These are phyloP conservation scores for Phytopythium cucurbitacearum DNA, from an alignment of 352 stramenopile species.

Conservation along the genomic window DNA sequence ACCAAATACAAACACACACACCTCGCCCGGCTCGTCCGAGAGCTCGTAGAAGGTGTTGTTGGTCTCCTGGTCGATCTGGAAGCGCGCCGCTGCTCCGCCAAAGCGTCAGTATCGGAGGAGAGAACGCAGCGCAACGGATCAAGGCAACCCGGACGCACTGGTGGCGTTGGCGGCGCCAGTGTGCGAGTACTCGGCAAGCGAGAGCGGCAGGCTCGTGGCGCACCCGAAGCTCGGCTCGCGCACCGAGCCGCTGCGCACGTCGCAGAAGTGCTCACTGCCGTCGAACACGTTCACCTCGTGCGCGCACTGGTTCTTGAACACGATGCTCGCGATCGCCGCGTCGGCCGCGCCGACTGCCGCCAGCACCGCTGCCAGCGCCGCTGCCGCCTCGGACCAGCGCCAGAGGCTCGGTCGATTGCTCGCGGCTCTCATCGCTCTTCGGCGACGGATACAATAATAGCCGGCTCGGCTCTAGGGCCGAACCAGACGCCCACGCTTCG, in stretches of 20 bases:
- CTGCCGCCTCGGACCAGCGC: background rate
- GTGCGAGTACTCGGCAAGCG: constrained; percentile 9
- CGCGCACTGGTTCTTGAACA: constrained; percentile 6
- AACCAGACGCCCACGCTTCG: too few species aligned
- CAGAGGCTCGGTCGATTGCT: too few species aligned
- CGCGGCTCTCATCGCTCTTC: too few species aligned
- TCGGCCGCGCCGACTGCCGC: background rate
- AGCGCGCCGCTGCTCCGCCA: constrained; percentile 1
- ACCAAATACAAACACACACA: background rate
- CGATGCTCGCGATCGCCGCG: background rate
- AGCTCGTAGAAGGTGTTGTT: constrained; percentile 10
- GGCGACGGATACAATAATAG: too few species aligned
- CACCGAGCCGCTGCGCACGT: constrained; percentile 5
- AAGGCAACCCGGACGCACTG: background rate
- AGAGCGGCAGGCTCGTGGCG: constrained; percentile 6
- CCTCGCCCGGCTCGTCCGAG: constrained; percentile 5
- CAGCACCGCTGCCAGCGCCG: background rate
- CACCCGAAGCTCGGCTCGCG: constrained; percentile 4
- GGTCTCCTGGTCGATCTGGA: constrained; percentile 4
- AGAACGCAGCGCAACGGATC: too few species aligned
- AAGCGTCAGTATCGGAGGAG: too few species aligned
- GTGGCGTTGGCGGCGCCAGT: constrained; percentile 6
- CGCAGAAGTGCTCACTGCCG: constrained; percentile 4
- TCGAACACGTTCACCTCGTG: constrained; percentile 4
- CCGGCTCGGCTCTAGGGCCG: too few species aligned